A percentile compares a stretch with the other conserved stretches of the same genome.
Conservation (phyloP, 768 basidiomycete genomes). For the Pleurotus giganteus region DNA sequence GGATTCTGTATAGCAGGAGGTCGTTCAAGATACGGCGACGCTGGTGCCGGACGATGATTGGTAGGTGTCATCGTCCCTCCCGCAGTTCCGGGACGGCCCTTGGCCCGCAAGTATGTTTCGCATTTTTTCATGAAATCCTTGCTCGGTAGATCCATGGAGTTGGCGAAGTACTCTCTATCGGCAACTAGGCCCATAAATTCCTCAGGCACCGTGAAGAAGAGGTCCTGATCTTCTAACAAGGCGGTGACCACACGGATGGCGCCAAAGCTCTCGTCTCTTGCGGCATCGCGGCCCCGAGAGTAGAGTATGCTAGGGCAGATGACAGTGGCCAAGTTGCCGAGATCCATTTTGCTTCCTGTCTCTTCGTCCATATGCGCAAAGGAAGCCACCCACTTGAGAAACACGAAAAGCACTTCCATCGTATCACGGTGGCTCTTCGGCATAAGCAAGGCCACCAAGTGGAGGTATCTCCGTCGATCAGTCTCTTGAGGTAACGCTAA, state of each 20-base stretch:
- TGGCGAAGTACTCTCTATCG: constrained; percentile 91
- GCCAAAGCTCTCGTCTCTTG: constrained; percentile 90
- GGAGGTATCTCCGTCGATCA: constrained; percentile 81
- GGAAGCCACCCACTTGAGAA: constrained; percentile 99
- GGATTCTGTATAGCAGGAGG: constrained; percentile 40
- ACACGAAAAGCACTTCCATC: constrained; percentile 96
- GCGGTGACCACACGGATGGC: constrained; percentile 84
- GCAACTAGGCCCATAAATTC: constrained; percentile 85
- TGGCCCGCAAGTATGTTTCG: constrained; percentile 83
- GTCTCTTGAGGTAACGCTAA: constrained; percentile 71
- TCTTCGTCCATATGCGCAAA: constrained; percentile 98
- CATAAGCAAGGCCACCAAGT: constrained; percentile 80
- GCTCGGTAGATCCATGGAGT: constrained; percentile 82
- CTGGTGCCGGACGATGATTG: constrained; percentile 34
- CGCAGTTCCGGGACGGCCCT: constrained; percentile 54
- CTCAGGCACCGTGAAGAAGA: constrained; percentile 90
- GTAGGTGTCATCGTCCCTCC: constrained; percentile 32
- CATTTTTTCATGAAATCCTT: constrained; percentile 97
- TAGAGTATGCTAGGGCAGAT: constrained; percentile 98
- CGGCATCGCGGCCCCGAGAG: constrained; percentile 78
- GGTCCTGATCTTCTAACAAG: constrained; percentile 90
- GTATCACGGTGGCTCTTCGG: constrained; percentile 96
- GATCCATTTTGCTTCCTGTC: constrained; percentile 98
- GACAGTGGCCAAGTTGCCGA: constrained; percentile 93
- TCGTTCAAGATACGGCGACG: constrained; percentile 44